phyloP scores from a whole-genome alignment of 73 alveolate species.

The Breviolum minutum region DNA sequence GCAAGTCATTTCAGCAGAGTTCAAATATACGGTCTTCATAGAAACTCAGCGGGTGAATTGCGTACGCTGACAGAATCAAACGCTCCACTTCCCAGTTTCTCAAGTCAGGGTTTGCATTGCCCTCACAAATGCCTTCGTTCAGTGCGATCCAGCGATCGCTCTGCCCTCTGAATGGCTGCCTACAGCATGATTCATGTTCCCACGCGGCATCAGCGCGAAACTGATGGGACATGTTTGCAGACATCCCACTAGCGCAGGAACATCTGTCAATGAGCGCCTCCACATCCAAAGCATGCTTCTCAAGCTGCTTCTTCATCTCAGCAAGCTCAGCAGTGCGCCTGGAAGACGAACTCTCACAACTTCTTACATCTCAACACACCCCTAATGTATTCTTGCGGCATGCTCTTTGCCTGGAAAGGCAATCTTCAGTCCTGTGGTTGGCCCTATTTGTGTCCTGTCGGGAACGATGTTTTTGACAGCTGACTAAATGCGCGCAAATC shows the following conservation, averaged over 20 bases:
- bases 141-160: constrained; percentile 71
- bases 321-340: constrained; percentile 83
- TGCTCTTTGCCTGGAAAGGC: constrained; percentile 58
- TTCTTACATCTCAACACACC: background rate
- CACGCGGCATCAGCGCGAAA: background rate
- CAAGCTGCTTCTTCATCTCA: constrained; percentile 92
- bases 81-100: no score
- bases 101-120: background rate
- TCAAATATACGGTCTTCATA: background rate
- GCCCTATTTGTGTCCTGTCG: constrained; percentile 75
- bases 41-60: no score
- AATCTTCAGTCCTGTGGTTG: constrained; percentile 70
- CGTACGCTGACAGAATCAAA: no score
- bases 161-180: constrained; percentile 91
- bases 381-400: background rate
- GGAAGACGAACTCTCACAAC: background rate
- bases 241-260: background rate
- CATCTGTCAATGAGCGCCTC: background rate
- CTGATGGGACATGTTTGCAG: background rate
- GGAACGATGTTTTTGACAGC: background rate
- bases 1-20: background rate
- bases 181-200: background rate
- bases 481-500: background rate
- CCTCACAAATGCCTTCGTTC: constrained; percentile 56
- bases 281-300: constrained; percentile 82